These are phyloP conservation scores for Ustilago tritici DNA, from an alignment of 1,284 basidiomycete genomes.

Conservation along the genomic window DNA sequence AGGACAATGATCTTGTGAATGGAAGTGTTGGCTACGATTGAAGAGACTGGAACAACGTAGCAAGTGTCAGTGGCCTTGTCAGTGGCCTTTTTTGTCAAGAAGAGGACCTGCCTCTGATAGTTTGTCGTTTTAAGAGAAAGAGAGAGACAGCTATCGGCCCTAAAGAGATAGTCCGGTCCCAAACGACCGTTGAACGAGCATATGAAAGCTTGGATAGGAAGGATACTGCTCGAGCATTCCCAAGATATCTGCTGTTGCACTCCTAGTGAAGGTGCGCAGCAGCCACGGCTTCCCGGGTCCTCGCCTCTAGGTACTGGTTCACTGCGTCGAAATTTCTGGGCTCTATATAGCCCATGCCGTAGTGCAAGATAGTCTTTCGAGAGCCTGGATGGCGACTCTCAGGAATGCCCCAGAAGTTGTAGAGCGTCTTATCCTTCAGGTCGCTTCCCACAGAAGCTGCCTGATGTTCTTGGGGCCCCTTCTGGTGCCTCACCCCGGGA, in stretches of 20 bases:
- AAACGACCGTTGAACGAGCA: too few relatives aligned
- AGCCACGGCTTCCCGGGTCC: background rate
- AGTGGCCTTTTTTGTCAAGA: too few relatives aligned
- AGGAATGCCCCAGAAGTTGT: constrained; percentile 10
- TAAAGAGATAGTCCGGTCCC: background rate
- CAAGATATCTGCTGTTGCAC: too few relatives aligned
- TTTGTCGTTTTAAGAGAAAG: too few relatives aligned
- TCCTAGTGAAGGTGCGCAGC: background rate
- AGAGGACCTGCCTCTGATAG: background rate
- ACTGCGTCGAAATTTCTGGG: accelerated
- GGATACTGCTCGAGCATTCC: too few relatives aligned
- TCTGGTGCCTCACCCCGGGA: too few relatives aligned
- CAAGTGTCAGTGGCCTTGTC: too few relatives aligned
- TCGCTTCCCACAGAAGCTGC: background rate
- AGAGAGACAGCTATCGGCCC: background rate
- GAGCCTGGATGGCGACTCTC: background rate
- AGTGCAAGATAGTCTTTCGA: background rate
- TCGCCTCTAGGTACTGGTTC: background rate
- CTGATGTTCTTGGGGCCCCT: too few relatives aligned
- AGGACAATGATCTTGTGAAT: background rate
- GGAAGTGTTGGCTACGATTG: too few relatives aligned
- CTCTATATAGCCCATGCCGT: background rate
- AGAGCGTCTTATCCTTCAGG: background rate
- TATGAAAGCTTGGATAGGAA: too few relatives aligned
- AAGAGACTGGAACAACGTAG: too few relatives aligned